phyloP scores from a whole-genome alignment of 2,329 filamentous ascomycete genomes.

The Phoma herbarum region DNA sequence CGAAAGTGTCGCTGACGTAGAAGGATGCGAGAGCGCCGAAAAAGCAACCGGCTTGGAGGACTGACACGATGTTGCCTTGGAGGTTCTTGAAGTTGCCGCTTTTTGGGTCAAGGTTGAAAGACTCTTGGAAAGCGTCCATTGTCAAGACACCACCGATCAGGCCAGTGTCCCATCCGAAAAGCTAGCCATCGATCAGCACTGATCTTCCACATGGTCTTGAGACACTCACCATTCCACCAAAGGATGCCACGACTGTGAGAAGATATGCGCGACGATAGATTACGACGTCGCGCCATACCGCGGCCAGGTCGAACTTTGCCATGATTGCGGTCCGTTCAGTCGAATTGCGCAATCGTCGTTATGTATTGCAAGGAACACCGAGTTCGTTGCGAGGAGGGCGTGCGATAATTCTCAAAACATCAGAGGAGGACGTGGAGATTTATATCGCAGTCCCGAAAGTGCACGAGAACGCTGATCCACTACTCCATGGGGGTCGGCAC shows the following conservation, averaged over 20 bases:
- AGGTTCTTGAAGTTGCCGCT: constrained; percentile 50
- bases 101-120: constrained; percentile 49
- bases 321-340: constrained; percentile 26
- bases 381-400: neutral
- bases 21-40: constrained; percentile 56
- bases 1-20: constrained; percentile 54
- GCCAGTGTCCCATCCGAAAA: constrained; percentile 52
- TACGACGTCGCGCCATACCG: constrained; percentile 52
- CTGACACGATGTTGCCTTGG: constrained; percentile 56
- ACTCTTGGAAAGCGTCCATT: constrained; percentile 56
- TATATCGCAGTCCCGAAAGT: constrained; percentile 14
- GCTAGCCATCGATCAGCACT: constrained; percentile 5
- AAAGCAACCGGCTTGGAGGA: constrained; percentile 57
- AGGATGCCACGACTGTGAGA: constrained; percentile 54
- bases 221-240: constrained; percentile 52
- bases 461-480: constrained; percentile 9
- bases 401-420: constrained; percentile 1
- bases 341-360: neutral
- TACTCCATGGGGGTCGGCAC: constrained; percentile 23
- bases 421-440: constrained; percentile 1
- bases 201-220: too few relatives aligned
- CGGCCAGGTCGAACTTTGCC: constrained; percentile 44
- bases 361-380: neutral
- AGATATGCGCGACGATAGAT: constrained; percentile 52
- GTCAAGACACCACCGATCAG: constrained; percentile 53